phyloP scores from a whole-genome alignment of 179 eudicot genomes.

The Silene coronaria region DNA sequence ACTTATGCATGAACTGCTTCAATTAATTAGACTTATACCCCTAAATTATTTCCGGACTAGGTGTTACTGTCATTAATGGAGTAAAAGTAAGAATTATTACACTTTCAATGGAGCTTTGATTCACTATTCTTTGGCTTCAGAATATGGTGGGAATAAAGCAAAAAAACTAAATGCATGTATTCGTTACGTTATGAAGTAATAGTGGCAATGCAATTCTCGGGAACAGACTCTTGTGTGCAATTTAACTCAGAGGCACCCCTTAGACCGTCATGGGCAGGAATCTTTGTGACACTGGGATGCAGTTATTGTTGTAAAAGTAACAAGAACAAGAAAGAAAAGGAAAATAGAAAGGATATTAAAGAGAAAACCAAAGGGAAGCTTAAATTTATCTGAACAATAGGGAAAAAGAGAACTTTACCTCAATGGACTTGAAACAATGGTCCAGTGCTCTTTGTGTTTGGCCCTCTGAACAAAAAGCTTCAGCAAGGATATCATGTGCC shows the following conservation, averaged over 20 bases:
- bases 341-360: too few relatives aligned
- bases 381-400: neutral
- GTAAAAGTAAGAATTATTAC: neutral
- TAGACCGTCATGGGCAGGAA: neutral
- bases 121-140: neutral
- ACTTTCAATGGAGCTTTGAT: neutral
- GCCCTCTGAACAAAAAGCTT: slow-evolving; percentile 59
- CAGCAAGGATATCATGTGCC: slow-evolving; percentile 76
- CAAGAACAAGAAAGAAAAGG: neutral
- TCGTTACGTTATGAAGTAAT: neutral
- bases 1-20: neutral
- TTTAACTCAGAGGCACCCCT: neutral
- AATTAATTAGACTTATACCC: neutral
- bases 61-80: too few relatives aligned
- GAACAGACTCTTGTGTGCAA: neutral
- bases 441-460: slow-evolving; percentile 48
- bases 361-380: neutral
- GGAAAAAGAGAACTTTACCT: slow-evolving; percentile 35
- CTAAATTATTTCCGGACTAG: neutral
- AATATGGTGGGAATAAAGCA: neutral
- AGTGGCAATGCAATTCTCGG: neutral
- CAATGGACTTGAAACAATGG: slow-evolving; percentile 60
- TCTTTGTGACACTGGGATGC: neutral
- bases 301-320: neutral
- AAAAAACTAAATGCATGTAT: neutral